Evolutionary conservation across 441 rosid species (phyloP), one percentile per base, ranked within the genome.

Genomic region (Hura crepitans): DNA sequence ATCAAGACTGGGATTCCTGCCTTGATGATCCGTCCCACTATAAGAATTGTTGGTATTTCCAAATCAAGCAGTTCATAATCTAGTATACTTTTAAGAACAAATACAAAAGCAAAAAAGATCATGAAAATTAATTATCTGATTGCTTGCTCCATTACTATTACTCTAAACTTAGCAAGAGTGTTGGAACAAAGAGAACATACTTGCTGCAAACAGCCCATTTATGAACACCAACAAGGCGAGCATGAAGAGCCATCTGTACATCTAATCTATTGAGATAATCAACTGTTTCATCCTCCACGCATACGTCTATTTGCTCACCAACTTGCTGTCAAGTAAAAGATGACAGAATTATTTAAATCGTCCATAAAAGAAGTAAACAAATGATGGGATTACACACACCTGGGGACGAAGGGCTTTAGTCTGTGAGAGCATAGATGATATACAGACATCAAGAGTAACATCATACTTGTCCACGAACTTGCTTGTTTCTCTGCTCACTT

Each of bases 381-480:
- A 61, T 47, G 12, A 58, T 70, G 55, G 55, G n/a, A 27, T 28
- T 27, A 9, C 57, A 65, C 81, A 84, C 73, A 88, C 98, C 55
- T 86, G 83, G 46, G 97, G 96, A 78, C 77, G 77, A 14, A 92
- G 81, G 70, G 84, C 78, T 80, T 84, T 85, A 75, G 97, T 85
- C 68, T 95, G 99, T 2, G 97, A 87, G 70, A 85, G 75, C 50
- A 92, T 86, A 43, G 99, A 90, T 15, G 99, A 81, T 78, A 92
- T 85, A 72, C 97, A 95, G 62, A 95, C 97, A 70, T 95, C 99
- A 15, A 95, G 97, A 9, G 96, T 95, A 46, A 95, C 99, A 77
- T 95, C 99, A 72, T 95, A 95, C 70, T 92, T 92, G 77, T 95
- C 97, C 2, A 95, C 97, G 70, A 92, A 95, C 72, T 90, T 83